Evolutionary conservation across 192 early-diverging fungal species (phyloP).

Genomic region (Coemansia sp.): DNA sequence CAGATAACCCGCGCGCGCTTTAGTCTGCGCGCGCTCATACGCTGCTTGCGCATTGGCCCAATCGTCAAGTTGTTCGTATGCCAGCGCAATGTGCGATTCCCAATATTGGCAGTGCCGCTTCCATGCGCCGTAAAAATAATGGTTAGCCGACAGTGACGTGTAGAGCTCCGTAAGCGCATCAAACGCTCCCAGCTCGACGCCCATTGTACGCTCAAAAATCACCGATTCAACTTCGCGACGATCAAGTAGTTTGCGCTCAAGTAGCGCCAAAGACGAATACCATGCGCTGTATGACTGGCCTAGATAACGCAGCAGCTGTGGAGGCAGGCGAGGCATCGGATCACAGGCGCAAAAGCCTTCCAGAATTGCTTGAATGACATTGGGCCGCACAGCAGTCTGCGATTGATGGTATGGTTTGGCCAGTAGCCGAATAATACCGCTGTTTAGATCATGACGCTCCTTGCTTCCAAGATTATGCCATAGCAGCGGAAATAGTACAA

Average conservation of each 20-base stretch:
- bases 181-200: conserved; percentile 81
- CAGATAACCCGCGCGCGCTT: conserved; percentile 79
- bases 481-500: conserved; percentile 74
- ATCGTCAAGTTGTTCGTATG: conserved; percentile 90
- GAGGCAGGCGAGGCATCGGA: conserved; percentile 77
- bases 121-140: conserved; percentile 94
- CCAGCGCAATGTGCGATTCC: conserved; percentile 95
- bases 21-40: conserved; percentile 91
- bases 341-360: conserved; percentile 78
- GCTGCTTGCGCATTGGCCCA: conserved; percentile 89
- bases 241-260: conserved; percentile 63
- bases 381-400: conserved; percentile 80
- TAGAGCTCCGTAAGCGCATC: conserved; percentile 91
- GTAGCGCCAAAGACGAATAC: conserved; percentile 82
- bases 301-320: conserved; percentile 90
- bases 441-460: conserved; percentile 84
- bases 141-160: conserved; percentile 76
- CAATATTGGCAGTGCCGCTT: conserved; percentile 79
- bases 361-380: conserved; percentile 90
- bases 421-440: conserved; percentile 78
- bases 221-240: conserved; percentile 46
- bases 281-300: conserved; percentile 91
- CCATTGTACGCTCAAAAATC: conserved; percentile 52
- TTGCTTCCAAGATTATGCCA: conserved; percentile 73
- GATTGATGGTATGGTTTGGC: conserved; percentile 87